Evolutionary conservation across 768 basidiomycete genomes (phyloP).

Genomic region (Panellus pusillus): DNA sequence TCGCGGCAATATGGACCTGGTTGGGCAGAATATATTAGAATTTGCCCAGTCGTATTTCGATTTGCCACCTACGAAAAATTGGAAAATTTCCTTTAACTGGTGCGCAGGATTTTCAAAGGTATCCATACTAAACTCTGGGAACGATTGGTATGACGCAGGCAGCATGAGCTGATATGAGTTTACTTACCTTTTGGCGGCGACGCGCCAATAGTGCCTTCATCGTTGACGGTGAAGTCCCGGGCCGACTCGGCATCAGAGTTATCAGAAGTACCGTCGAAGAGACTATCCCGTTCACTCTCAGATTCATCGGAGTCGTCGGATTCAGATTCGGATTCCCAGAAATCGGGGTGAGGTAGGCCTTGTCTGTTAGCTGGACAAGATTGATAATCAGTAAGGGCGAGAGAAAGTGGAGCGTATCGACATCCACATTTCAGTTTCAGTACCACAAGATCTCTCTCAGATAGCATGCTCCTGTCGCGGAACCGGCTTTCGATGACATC

Average conservation of each 20-base stretch:
- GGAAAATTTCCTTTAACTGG: slow-evolving; percentile 87
- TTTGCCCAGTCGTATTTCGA: neutral
- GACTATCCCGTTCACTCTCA: slow-evolving; percentile 34
- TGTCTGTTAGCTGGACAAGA: slow-evolving; percentile 42
- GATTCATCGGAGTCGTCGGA: slow-evolving; percentile 33
- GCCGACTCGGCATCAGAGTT: slow-evolving; percentile 38
- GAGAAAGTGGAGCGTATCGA: slow-evolving; percentile 4
- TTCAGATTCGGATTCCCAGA: slow-evolving; percentile 32
- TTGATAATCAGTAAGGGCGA: slow-evolving; percentile 2
- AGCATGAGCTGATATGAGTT: no score
- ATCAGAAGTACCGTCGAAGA: slow-evolving; percentile 40
- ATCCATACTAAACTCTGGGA: slow-evolving; percentile 73
- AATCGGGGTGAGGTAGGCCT: slow-evolving; percentile 31
- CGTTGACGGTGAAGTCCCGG: slow-evolving; percentile 69
- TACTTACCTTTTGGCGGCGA: slow-evolving; percentile 49
- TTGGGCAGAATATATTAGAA: neutral
- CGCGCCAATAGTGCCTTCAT: slow-evolving; percentile 46
- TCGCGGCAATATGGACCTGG: slow-evolving; percentile 52
- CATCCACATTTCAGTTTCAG: slow-evolving; percentile 58
- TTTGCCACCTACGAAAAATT: slow-evolving; percentile 75
- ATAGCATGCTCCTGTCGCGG: slow-evolving; percentile 59
- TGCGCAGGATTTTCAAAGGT: slow-evolving; percentile 72
- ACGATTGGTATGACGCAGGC: no score
- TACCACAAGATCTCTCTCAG: slow-evolving; percentile 59
- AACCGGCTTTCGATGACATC: slow-evolving; percentile 66